Evolutionary conservation across 768 basidiomycete genomes (phyloP), one percentile per base, ranked within the genome.

Genomic region (Tricholoma hemisulphureum): DNA sequence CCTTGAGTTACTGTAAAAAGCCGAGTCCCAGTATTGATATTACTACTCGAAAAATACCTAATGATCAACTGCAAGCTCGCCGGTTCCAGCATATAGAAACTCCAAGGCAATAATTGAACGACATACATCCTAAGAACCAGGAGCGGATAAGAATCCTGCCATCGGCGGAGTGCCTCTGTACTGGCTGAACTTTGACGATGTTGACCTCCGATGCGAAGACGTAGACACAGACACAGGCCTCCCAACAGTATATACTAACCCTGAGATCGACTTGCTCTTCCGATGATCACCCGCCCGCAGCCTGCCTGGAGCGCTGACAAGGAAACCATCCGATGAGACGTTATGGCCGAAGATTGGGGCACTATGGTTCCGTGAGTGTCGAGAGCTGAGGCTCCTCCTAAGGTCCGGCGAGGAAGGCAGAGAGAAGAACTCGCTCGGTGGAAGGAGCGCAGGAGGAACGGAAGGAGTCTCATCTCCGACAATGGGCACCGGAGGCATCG

Each of bases 191-290:
- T 49, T 49, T 21, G 46, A 49, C n/a, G 46, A 49, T 10, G 46
- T 28, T 18, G 46, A 49, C 26, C 28, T 49, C 46, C 46, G 46
- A 49, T 49, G 46, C n/a, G 16, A 49, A 49, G 28, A 49, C n/a
- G 16, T n/a, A 49, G 28, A 49, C 28, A 18, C 26, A 49, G 46
- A 28, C 7, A 14, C n/a, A n/a, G 28, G 26, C 46, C 26, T 29
- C n/a, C 46, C n/a, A 48, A 60, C 58, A 21, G 51, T 28, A 26
- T 60, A 60, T 6, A 56, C 48, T 20, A 67, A 48, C 2, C 65
- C 67, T 4, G 67, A 68, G 18, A 65, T 56, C 16, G 67, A 68
- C 35, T 65, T 66, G 57, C 67, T 68, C 57, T 53, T 66, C 45
- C 67, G 61, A 52, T 68, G 65, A 31, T 63, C 60, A 21, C 58